Evolutionary conservation across 2,329 filamentous ascomycete species (phyloP).

Genomic region (Chaetomiaceae sp.): DNA sequence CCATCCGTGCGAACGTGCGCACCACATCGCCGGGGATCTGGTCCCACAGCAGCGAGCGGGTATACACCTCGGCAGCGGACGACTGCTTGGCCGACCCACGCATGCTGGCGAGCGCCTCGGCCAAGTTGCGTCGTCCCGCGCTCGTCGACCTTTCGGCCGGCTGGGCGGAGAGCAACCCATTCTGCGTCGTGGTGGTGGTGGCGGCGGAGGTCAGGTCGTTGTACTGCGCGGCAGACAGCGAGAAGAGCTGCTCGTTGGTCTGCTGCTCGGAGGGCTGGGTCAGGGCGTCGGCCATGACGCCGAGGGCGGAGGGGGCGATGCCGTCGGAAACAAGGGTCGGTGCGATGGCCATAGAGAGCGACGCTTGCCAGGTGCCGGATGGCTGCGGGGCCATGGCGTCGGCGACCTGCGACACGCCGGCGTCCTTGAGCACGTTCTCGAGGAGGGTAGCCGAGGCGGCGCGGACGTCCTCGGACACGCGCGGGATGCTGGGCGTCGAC

Average conservation of each 20-base stretch:
- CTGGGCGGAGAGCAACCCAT: slow-evolving; percentile 57
- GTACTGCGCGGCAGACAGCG: slow-evolving; percentile 80
- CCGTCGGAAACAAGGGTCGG: slow-evolving; percentile 41
- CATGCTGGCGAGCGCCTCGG: slow-evolving; percentile 75
- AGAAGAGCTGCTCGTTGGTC: slow-evolving; percentile 81
- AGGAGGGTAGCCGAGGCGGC: slow-evolving; percentile 71
- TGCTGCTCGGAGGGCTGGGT: slow-evolving; percentile 76
- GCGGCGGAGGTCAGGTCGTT: slow-evolving; percentile 76
- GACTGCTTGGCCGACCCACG: slow-evolving; percentile 64
- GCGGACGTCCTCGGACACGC: slow-evolving; percentile 73
- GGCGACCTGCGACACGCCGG: slow-evolving; percentile 51
- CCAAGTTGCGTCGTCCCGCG: slow-evolving; percentile 66
- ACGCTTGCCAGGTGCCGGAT: slow-evolving; percentile 36
- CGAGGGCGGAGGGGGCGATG: slow-evolving; percentile 54
- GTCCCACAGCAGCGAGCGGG: slow-evolving; percentile 87
- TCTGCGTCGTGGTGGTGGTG: no score
- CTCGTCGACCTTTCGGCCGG: slow-evolving; percentile 47
- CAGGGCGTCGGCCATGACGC: slow-evolving; percentile 61
- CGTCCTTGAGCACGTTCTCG: slow-evolving; percentile 76
- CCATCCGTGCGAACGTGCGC: slow-evolving; percentile 84
- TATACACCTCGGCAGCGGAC: slow-evolving; percentile 77
- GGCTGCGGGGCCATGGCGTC: slow-evolving; percentile 44
- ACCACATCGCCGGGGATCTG: slow-evolving; percentile 90
- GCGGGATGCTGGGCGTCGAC: slow-evolving; percentile 63
- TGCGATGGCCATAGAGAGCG: slow-evolving; percentile 35